Percentiles rank a stretch among this genome's conserved stretches.
Evolutionary conservation across 768 basidiomycete genomes (phyloP).

Genomic region (Boletus bicolor): DNA sequence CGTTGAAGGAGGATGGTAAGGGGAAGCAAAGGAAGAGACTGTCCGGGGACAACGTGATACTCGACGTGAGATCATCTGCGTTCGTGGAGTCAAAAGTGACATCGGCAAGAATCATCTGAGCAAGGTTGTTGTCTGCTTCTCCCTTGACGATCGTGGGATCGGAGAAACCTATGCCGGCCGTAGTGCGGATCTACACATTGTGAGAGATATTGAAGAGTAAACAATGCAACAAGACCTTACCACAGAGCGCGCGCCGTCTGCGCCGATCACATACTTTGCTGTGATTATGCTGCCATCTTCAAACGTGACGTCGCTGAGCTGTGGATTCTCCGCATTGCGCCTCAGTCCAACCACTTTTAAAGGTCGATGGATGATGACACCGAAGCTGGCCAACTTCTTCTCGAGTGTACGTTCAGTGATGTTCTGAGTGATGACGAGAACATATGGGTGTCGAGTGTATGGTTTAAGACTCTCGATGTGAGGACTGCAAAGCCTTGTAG

Average conservation of each 20-base stretch:
- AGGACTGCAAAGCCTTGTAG: constrained; percentile 24
- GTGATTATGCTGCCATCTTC: constrained; percentile 43
- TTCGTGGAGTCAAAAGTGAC: constrained; percentile 32
- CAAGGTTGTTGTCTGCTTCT: constrained; percentile 27
- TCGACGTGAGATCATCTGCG: constrained; percentile 5
- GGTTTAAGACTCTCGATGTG: constrained; percentile 35
- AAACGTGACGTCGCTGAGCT: constrained; percentile 41
- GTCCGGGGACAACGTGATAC: constrained; percentile 25
- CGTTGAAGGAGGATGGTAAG: constrained; percentile 32
- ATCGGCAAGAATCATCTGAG: constrained; percentile 47
- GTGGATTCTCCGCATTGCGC: constrained; percentile 25
- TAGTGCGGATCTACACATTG: constrained; percentile 38
- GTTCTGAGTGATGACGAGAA: constrained; percentile 42
- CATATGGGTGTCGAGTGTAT: constrained; percentile 45
- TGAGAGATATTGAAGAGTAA: background rate
- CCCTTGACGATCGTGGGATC: constrained; percentile 38
- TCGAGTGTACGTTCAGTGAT: constrained; percentile 42
- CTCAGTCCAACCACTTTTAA: constrained; percentile 40
- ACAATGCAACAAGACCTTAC: constrained; percentile 29
- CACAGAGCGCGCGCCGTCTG: constrained; percentile 47
- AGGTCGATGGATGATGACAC: constrained; percentile 36
- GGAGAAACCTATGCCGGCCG: constrained; percentile 40
- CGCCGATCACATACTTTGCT: constrained; percentile 47
- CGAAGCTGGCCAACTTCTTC: constrained; percentile 30
- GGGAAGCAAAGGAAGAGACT: constrained; percentile 37